Conservation (phyloP, 176 grass and related monocot species). For the Alopecurus myosuroides region DNA sequence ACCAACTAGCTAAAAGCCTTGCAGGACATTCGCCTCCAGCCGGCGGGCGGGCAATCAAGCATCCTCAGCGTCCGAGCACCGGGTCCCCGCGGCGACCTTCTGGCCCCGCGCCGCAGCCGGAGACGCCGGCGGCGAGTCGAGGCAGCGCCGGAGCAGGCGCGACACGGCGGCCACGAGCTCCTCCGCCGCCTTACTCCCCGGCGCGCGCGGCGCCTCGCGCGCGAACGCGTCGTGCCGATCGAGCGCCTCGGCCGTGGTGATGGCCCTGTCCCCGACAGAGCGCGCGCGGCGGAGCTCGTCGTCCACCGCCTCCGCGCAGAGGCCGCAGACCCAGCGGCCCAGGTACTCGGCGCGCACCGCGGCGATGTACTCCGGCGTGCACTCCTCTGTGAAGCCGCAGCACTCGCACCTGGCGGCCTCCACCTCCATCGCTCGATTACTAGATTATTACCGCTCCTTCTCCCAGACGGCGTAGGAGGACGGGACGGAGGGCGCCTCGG, state of each 20-base stretch:
- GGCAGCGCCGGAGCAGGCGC: no score
- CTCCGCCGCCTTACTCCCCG: no score
- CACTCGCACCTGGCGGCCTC: conserved; percentile 59
- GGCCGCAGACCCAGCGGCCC: no score
- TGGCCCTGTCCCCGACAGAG: no score
- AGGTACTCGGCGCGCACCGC: no score
- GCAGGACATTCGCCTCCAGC: not conserved
- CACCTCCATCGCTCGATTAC: conserved; percentile 39
- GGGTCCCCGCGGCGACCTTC: conserved; percentile 29
- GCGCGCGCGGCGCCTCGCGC: no score
- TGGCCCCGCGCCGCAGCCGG: conserved; percentile 17
- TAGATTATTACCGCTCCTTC: conserved; percentile 64
- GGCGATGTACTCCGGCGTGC: no score
- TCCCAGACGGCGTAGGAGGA: conserved; percentile 64
- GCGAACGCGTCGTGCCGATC: conserved; percentile 61
- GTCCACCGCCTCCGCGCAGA: no score
- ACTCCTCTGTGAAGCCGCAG: no score
- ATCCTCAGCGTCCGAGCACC: conserved; percentile 7
- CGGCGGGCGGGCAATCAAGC: not conserved
- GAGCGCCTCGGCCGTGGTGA: conserved; percentile 72
- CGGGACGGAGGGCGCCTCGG: conserved; percentile 31
- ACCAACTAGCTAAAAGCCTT: not conserved
- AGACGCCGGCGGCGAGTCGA: no score
- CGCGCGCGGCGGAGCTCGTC: conserved; percentile 71
- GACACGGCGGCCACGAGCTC: no score